A percentile compares a stretch with the other conserved stretches of the same genome.
These are phyloP conservation scores for Gracilaria vermiculophylla DNA, from an alignment of 23 red algal genomes.

Conservation along the genomic window DNA sequence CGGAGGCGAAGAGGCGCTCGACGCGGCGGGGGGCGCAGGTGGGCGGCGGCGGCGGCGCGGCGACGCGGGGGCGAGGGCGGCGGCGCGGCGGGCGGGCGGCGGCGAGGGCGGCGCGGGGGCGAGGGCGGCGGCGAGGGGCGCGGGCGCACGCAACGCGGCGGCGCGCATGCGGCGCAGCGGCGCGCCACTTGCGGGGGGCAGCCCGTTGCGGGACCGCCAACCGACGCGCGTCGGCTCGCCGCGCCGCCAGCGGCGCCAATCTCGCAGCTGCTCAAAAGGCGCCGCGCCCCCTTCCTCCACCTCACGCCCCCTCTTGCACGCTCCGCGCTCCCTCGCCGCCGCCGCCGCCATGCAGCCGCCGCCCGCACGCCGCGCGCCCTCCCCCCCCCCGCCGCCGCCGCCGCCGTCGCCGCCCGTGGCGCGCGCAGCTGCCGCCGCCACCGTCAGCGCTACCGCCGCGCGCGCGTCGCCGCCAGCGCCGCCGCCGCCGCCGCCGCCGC, in stretches of 20 bases:
- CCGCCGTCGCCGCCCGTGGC: not conserved
- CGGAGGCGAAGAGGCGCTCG: too few relatives aligned
- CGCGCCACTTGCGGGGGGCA: too few relatives aligned
- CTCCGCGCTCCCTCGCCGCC: not conserved
- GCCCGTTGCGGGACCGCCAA: not conserved
- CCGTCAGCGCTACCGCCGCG: not conserved
- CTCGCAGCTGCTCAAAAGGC: slow-evolving; percentile 30
- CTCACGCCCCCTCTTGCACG: too few relatives aligned
- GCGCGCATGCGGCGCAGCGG: not conserved
- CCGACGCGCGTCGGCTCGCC: not conserved
- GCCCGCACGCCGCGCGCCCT: not conserved
- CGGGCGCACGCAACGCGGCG: not conserved
- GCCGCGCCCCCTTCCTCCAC: too few relatives aligned
- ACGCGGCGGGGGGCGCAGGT: too few relatives aligned
- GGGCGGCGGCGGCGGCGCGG: not conserved
- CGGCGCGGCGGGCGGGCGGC: not conserved
- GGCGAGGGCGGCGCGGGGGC: not conserved
- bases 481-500: not conserved
- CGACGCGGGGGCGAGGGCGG: too few relatives aligned
- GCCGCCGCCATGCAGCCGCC: not conserved
- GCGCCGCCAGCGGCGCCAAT: slow-evolving; percentile 10
- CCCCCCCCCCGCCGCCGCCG: not conserved
- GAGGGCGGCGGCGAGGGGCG: not conserved
- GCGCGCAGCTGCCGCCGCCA: not conserved
- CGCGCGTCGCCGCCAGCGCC: not conserved